phyloP scores from a whole-genome alignment of 495 filamentous ascomycete genomes.

The Penicillium tannophilum region DNA sequence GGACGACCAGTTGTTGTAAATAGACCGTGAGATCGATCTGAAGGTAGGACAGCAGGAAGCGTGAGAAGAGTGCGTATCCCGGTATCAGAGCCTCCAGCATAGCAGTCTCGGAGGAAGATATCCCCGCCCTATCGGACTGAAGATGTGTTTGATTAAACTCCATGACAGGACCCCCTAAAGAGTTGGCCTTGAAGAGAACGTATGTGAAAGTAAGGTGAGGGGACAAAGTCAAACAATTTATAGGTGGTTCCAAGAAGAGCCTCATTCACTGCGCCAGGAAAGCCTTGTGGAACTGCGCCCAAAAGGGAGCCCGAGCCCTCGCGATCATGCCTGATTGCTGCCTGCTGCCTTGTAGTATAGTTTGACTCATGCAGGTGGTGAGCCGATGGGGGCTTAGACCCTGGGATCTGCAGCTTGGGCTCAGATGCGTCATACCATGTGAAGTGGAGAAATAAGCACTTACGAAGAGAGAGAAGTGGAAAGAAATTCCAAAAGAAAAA shows the following conservation, averaged over 20 bases:
- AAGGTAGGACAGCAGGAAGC: conserved; percentile 58
- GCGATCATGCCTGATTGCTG: not conserved
- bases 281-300: not conserved
- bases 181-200: not conserved
- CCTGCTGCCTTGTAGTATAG: conserved; percentile 3
- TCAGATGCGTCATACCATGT: not conserved
- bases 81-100: conserved; percentile 76
- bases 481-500: conserved; percentile 14
- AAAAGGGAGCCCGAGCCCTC: not conserved
- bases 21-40: conserved; percentile 73
- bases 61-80: conserved; percentile 67
- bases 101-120: conserved; percentile 32
- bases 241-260: not conserved
- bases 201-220: not conserved
- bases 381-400: conserved; percentile 1
- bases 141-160: conserved; percentile 25
- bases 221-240: conserved; percentile 1
- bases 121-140: conserved; percentile 21
- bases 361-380: conserved; percentile 10
- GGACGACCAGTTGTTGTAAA: conserved; percentile 60
- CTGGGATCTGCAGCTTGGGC: conserved; percentile 2
- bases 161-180: conserved; percentile 18
- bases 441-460: not conserved
- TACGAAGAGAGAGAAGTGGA: not conserved
- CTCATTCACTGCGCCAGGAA: not conserved